phyloP scores from a whole-genome alignment of 495 filamentous ascomycete genomes.

The Achaetomiella virescens region DNA sequence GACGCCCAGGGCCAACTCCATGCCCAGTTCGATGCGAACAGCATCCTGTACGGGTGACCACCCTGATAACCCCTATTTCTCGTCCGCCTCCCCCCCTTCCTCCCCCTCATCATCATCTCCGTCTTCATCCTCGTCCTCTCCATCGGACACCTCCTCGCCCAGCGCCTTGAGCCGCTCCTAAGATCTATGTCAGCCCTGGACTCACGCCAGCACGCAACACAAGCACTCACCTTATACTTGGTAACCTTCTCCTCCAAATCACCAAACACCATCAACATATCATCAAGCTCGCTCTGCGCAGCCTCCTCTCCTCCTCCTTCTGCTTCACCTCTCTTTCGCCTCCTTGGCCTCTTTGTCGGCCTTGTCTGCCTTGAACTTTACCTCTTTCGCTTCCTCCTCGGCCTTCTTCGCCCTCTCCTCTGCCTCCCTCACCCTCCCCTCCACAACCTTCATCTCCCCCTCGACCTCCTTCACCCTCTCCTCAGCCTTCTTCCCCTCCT shows the following conservation, averaged over 20 bases:
- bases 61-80: conserved; percentile 16
- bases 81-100: conserved; percentile 31
- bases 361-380: conserved; percentile 10
- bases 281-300: conserved; percentile 68
- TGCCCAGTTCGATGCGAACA: no score
- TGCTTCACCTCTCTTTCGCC: conserved; percentile 10
- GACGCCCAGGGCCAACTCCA: background rate
- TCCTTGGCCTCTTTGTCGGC: conserved; percentile 6
- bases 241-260: conserved; percentile 80
- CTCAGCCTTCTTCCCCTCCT: background rate
- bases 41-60: background rate
- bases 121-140: conserved; percentile 65
- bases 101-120: conserved; percentile 57
- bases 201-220: background rate
- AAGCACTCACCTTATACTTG: conserved; percentile 65
- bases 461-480: conserved; percentile 17
- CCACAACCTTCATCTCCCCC: conserved; percentile 10
- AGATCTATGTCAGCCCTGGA: conserved; percentile 22
- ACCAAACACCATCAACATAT: conserved; percentile 80
- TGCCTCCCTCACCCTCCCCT: conserved; percentile 31
- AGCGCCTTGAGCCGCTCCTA: conserved; percentile 66
- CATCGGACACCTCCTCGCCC: conserved; percentile 71
- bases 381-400: conserved; percentile 23
- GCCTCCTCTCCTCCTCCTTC: conserved; percentile 33
- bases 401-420: conserved; percentile 27